A percentile compares a stretch with the other conserved stretches of the same genome.
phyloP scores from a whole-genome alignment of 257 asterid species.

The Solanum ahanhuiri region DNA sequence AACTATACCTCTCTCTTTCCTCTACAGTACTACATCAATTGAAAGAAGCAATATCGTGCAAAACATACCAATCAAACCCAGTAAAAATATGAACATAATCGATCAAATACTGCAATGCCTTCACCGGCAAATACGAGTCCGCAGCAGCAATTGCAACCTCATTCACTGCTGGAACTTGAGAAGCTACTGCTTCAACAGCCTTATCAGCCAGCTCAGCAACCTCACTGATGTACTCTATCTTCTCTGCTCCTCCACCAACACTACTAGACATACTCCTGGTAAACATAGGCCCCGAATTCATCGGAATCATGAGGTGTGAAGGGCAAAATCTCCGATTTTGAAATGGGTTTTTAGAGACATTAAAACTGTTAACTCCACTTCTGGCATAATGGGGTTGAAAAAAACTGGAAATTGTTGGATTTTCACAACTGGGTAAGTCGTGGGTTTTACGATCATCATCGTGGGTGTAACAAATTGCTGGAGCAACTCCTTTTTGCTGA shows the following conservation, averaged over 20 bases:
- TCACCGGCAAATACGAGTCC: conserved; percentile 70
- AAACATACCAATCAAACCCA: conserved; percentile 57
- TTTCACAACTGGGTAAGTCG: conserved; percentile 5
- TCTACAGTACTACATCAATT: neutral
- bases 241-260: conserved; percentile 41
- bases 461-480: conserved; percentile 35
- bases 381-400: conserved; percentile 16
- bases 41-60: neutral
- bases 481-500: conserved; percentile 36
- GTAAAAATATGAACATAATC: conserved; percentile 58
- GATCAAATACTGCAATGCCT: conserved; percentile 65
- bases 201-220: conserved; percentile 46
- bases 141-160: conserved; percentile 87
- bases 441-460: conserved; percentile 19
- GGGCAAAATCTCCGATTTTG: conserved; percentile 21
- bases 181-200: conserved; percentile 39
- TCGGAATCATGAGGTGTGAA: conserved; percentile 9
- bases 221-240: conserved; percentile 42
- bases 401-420: conserved; percentile 11
- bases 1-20: neutral
- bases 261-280: conserved; percentile 44
- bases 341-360: conserved; percentile 14
- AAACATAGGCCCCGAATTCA: conserved; percentile 25
- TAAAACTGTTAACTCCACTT: conserved; percentile 11
- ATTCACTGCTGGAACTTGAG: conserved; percentile 45